Conservation (phyloP, 1,284 basidiomycete species). For the Meira miltonrushii region DNA sequence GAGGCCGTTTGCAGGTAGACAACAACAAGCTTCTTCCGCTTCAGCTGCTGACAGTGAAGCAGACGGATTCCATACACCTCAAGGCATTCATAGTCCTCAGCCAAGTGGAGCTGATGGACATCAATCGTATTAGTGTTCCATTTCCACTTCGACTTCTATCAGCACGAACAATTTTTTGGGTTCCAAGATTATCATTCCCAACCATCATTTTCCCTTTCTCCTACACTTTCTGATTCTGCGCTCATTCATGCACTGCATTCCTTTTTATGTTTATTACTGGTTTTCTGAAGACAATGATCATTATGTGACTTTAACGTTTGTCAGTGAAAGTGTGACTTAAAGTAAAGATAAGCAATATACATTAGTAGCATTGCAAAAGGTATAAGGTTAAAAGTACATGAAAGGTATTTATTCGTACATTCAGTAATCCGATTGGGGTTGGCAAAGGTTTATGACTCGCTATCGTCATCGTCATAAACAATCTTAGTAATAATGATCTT, state of each 20-base stretch:
- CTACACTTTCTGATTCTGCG: neutral
- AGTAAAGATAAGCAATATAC: neutral
- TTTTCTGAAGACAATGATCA: neutral
- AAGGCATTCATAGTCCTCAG: neutral
- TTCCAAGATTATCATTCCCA: too few relatives aligned
- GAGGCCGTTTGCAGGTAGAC: neutral
- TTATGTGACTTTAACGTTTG: too few relatives aligned
- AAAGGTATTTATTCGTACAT: neutral
- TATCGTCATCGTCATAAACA: constrained; percentile 3
- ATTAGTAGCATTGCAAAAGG: neutral
- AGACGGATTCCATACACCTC: constrained; percentile 4
- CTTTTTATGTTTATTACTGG: neutral
- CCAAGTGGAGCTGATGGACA: neutral
- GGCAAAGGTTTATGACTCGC: neutral
- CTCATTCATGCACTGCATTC: neutral
- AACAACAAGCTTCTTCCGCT: neutral
- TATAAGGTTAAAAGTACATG: neutral
- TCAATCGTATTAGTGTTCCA: neutral
- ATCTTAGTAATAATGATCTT: constrained; percentile 1
- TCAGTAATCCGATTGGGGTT: neutral
- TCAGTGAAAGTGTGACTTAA: neutral
- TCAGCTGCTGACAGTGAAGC: constrained; percentile 1
- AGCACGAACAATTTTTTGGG: too few relatives aligned
- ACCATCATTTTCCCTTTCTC: neutral
- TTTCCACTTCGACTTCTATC: neutral